Percentiles rank a stretch among this genome's conserved stretches.
Evolutionary conservation across 345 rosid genomes (phyloP).

Genomic region (Citrus medica): DNA sequence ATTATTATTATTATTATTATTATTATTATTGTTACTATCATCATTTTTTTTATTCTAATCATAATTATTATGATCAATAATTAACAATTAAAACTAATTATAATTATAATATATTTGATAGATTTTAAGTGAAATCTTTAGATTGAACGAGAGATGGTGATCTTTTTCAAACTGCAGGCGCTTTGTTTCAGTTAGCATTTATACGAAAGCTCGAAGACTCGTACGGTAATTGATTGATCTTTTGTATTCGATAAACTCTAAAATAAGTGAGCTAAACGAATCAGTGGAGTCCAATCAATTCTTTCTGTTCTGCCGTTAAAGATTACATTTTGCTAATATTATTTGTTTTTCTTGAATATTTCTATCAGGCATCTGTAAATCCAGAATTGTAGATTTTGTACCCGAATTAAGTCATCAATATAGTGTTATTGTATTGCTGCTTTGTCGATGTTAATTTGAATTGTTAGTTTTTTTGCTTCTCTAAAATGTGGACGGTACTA

Average conservation of each 20-base stretch:
- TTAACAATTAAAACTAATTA: too few relatives aligned
- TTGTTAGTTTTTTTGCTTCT: not conserved
- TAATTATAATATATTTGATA: too few relatives aligned
- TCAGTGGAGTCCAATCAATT: not conserved
- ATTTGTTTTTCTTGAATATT: not conserved
- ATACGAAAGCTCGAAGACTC: constrained; percentile 71
- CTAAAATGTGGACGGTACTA: not conserved
- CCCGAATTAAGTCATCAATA: not conserved
- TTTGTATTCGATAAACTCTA: not conserved
- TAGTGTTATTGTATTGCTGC: not conserved
- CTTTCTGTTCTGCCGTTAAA: not conserved
- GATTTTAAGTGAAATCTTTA: not conserved
- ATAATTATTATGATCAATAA: too few relatives aligned
- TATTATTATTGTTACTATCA: not conserved
- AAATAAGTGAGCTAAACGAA: not conserved
- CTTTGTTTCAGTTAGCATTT: constrained; percentile 83
- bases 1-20: not conserved
- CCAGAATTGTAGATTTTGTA: not conserved
- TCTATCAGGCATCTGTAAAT: not conserved
- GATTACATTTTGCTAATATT: not conserved
- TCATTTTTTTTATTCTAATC: not conserved
- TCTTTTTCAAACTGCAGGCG: constrained; percentile 50
- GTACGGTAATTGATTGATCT: constrained; percentile 40
- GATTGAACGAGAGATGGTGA: not conserved
- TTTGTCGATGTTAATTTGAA: not conserved